These are phyloP conservation scores for Aspergillus cavernicola DNA, from an alignment of 495 filamentous ascomycete genomes.

Conservation along the genomic window DNA sequence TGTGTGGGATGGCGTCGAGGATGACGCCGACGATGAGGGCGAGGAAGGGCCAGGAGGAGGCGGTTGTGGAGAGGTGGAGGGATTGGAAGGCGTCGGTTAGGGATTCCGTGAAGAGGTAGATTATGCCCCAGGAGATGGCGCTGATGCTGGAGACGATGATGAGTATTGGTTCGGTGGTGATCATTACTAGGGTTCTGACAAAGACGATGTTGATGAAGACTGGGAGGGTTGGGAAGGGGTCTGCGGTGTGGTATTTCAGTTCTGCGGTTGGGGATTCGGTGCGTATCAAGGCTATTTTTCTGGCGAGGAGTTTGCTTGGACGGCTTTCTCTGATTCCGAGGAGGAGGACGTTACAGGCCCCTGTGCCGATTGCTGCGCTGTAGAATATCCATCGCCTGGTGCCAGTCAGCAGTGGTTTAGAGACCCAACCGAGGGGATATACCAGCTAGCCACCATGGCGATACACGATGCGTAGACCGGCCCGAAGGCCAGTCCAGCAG, in stretches of 20 bases:
- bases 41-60: neutral
- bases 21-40: neutral
- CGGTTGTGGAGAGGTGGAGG: neutral
- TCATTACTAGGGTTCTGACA: neutral
- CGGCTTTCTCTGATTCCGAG: neutral
- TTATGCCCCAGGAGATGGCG: neutral
- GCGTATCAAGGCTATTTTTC: neutral
- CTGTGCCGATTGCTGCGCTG: neutral
- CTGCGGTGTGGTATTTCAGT: neutral
- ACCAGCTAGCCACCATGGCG: constrained; percentile 27
- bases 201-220: neutral
- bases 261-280: neutral
- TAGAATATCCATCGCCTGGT: constrained; percentile 33
- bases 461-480: constrained; percentile 41
- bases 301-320: neutral
- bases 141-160: neutral
- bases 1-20: neutral
- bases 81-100: neutral
- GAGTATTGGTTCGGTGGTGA: neutral
- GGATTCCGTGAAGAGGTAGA: constrained; percentile 3
- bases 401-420: no score
- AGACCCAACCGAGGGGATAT: no score
- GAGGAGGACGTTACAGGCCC: neutral
- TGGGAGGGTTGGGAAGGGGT: neutral
- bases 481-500: constrained; percentile 36